Percentiles rank a stretch among this genome's conserved stretches.
Evolutionary conservation across 441 rosid species (phyloP).

Genomic region (Hura crepitans): DNA sequence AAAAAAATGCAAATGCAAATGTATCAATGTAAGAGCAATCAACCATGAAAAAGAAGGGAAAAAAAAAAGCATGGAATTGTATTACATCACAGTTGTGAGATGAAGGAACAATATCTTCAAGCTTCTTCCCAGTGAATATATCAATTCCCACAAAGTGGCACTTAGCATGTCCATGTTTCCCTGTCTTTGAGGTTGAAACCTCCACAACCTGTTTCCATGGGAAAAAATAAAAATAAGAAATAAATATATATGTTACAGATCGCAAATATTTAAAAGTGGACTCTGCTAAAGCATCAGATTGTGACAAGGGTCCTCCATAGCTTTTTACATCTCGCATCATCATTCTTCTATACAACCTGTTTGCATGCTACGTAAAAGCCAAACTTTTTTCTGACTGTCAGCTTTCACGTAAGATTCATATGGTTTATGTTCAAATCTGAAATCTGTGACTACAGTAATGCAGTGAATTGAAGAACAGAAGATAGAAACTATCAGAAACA

Average conservation of each 20-base stretch:
- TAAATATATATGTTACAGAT: background rate
- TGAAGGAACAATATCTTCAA: conserved; percentile 87
- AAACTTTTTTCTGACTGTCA: background rate
- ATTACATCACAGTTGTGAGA: conserved; percentile 92
- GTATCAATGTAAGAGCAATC: conserved; percentile 9
- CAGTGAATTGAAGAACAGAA: background rate
- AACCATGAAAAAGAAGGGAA: background rate
- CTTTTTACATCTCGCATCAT: background rate
- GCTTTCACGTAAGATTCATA: background rate
- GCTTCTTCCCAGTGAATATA: conserved; percentile 79
- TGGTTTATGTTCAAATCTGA: background rate
- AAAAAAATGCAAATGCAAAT: conserved; percentile 1
- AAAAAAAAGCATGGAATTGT: background rate
- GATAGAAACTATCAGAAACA: background rate
- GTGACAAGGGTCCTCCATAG: background rate
- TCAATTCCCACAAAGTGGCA: conserved; percentile 90
- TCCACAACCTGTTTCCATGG: conserved; percentile 61
- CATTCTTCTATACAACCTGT: background rate
- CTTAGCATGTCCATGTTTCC: conserved; percentile 91
- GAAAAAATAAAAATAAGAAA: background rate
- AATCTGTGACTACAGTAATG: background rate
- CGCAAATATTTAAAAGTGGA: background rate
- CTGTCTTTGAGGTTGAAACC: conserved; percentile 91
- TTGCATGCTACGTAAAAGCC: background rate
- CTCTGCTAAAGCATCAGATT: background rate